phyloP scores from a whole-genome alignment of 139 green algal genomes.

The Zygnema cylindricum region DNA sequence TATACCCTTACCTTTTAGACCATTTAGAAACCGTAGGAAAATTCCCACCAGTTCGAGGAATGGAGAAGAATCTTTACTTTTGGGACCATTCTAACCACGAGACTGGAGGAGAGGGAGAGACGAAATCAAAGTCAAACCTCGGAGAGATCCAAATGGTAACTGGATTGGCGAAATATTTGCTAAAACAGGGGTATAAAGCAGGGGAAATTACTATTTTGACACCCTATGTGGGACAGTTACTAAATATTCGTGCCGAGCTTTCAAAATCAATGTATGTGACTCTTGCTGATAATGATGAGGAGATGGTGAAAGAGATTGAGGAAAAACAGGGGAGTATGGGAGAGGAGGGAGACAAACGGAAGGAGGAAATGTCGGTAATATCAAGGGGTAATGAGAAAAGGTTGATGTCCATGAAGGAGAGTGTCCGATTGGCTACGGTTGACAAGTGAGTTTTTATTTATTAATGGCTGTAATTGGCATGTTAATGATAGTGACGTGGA shows the following conservation, averaged over 20 bases:
- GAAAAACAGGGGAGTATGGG: constrained; percentile 45
- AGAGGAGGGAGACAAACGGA: background rate
- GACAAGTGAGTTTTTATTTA: constrained; percentile 72
- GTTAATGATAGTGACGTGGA: no score
- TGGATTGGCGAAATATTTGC: constrained; percentile 68
- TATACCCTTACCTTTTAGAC: constrained; percentile 67
- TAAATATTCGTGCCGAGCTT: constrained; percentile 51
- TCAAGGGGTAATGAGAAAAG: background rate
- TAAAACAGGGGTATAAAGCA: constrained; percentile 71
- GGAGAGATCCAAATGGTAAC: constrained; percentile 71
- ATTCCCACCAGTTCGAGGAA: constrained; percentile 50
- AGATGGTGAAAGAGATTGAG: constrained; percentile 67
- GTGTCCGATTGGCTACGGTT: constrained; percentile 75
- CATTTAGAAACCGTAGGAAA: constrained; percentile 38
- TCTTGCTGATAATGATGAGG: constrained; percentile 70
- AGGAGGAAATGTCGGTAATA: background rate
- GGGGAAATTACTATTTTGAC: constrained; percentile 79
- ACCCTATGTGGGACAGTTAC: constrained; percentile 80
- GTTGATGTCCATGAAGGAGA: constrained; percentile 20
- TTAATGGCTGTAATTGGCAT: constrained; percentile 5
- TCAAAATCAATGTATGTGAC: constrained; percentile 63
- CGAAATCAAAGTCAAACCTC: constrained; percentile 72
- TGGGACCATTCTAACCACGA: constrained; percentile 71
- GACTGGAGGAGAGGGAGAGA: constrained; percentile 62
- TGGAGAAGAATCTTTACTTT: constrained; percentile 69